Evolutionary conservation across 805 yeast species (phyloP), one percentile per base, ranked within the genome.

Genomic region (Metschnikowia vanudenii): DNA sequence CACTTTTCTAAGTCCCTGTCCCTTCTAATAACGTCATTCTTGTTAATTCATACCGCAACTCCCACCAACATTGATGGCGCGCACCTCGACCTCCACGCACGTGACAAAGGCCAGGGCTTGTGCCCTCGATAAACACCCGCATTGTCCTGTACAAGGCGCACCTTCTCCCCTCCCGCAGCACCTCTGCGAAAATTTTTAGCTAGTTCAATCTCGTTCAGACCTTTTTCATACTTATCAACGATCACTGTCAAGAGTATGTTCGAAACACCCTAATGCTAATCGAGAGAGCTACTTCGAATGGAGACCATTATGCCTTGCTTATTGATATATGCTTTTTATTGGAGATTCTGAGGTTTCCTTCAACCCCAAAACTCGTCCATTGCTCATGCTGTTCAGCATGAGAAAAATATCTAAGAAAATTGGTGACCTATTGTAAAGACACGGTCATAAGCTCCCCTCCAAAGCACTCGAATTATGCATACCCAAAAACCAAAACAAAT

Each of bases 121-220:
- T 28, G 52, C 58, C 58, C 58, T 47, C 22, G 19, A 42, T 20
- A 34, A 8, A 11, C 16, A 16, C 18, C 16, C 17, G 5, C 3
- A 2, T 29, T 29, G 10, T 39, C 47, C 47, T 45, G 47, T 35
- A 45, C 47, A 33, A 12, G n/a, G n/a, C 18, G 33, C 16, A 14
- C 14, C 30, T 7, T 6, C n/a, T 29, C 30, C 52, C 38, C 50
- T 30, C 50, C 36, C 55, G 43, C 51, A 43, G 53, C n/a, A 22
- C 54, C 54, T 39, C 55, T 47, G 56, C 56, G 58, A 55, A 55
- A 55, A 55, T 51, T 55, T 55, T 55, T 55, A 53, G 52, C 48
- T 30, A 39, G 42, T 37, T 30, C 40, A 35, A 40, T 12, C 39
- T 28, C 35, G 32, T 22, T 37, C 43, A 18, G 37, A 35, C 48